Evolutionary conservation across 2,329 filamentous ascomycete genomes (phyloP).

Genomic region (Xylaria sp.): DNA sequence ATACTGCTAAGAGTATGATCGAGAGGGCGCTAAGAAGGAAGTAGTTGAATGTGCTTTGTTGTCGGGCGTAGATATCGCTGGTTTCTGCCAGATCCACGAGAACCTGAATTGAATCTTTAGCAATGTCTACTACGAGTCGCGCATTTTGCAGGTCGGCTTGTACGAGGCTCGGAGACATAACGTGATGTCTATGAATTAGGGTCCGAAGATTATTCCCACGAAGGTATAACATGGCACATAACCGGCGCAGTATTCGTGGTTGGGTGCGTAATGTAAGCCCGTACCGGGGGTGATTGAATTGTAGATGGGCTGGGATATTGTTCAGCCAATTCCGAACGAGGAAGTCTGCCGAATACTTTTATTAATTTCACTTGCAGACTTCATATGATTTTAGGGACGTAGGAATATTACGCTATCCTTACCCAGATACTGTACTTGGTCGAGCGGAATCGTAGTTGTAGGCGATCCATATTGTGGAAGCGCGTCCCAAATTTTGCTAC

Average conservation of each 20-base stretch:
- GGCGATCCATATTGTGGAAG: constrained; percentile 22
- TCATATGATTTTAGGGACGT: background rate
- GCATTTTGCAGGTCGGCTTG: background rate
- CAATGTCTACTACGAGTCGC: background rate
- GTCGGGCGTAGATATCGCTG: constrained; percentile 18
- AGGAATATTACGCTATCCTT: background rate
- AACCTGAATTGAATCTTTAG: constrained; percentile 18
- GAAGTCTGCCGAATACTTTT: background rate
- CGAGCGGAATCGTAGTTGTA: constrained; percentile 15
- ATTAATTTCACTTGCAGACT: background rate
- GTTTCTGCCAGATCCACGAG: constrained; percentile 24
- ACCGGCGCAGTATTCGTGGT: background rate
- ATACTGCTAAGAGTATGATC: constrained; percentile 22
- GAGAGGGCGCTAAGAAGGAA: constrained; percentile 19
- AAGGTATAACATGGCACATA: background rate
- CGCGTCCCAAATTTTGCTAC: constrained; percentile 21
- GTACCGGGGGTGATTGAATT: background rate
- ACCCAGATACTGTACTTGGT: constrained; percentile 26
- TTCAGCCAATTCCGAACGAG: background rate
- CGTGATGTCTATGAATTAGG: background rate
- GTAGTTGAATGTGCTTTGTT: constrained; percentile 22
- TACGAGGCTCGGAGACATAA: background rate
- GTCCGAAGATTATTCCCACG: background rate
- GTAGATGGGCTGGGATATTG: background rate
- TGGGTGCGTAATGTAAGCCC: background rate